Conservation (phyloP, 148 eudicot genomes). For the Rhododendron ferrugineum region DNA sequence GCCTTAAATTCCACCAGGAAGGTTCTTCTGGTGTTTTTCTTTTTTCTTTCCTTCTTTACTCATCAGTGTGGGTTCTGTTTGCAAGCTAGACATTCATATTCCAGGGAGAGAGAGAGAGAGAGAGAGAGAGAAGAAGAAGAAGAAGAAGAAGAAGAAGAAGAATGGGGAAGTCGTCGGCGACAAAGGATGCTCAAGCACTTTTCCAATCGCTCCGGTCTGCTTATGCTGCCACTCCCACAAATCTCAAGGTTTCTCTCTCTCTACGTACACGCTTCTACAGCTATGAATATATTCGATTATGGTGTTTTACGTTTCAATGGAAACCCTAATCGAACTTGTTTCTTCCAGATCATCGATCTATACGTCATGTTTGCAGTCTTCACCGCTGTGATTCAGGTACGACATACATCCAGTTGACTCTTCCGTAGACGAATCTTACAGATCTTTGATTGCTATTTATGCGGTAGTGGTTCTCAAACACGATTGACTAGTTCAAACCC, state of each 20-base stretch:
- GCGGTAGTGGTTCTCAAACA: background rate
- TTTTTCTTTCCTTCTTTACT: too few relatives aligned
- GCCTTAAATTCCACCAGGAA: too few relatives aligned
- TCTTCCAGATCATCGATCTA: conserved; percentile 69
- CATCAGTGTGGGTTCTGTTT: background rate
- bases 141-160: background rate
- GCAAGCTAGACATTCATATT: background rate
- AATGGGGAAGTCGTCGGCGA: conserved; percentile 71
- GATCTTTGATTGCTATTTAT: background rate
- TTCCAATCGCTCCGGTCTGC: conserved; percentile 74
- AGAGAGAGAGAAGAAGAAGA: background rate
- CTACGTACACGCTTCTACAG: background rate
- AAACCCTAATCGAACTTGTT: background rate
- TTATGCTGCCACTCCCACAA: conserved; percentile 66
- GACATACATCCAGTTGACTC: background rate
- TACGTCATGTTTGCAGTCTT: conserved; percentile 59
- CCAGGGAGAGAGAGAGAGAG: background rate
- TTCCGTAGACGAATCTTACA: background rate
- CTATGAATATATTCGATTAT: background rate
- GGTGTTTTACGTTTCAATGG: background rate
- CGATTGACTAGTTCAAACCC: background rate
- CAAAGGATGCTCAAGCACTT: conserved; percentile 77
- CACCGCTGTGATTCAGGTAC: conserved; percentile 83
- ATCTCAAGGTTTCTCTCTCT: conserved; percentile 53
- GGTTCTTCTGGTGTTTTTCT: too few relatives aligned